Conservation (phyloP, 192 early-diverging fungal species). For the Phlyctochytrium planicorne region DNA sequence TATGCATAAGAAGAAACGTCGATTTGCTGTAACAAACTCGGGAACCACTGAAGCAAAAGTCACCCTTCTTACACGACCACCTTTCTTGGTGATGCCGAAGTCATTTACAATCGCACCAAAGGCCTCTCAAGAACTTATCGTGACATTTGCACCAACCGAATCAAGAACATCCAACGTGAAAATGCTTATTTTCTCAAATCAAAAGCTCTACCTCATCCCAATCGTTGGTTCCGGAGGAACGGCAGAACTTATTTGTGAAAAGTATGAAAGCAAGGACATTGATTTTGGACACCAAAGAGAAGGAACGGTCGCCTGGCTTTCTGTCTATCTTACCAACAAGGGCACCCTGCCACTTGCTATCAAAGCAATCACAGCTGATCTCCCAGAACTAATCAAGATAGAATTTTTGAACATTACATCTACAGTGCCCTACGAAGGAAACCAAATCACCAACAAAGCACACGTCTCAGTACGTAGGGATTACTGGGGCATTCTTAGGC, state of each 20-base stretch:
- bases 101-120: constrained; percentile 45
- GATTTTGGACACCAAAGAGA: constrained; percentile 56
- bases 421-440: constrained; percentile 49
- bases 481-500: constrained; percentile 53
- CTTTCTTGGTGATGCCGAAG: constrained; percentile 49
- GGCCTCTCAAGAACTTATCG: constrained; percentile 39
- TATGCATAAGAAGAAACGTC: constrained; percentile 31
- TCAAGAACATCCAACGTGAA: constrained; percentile 35
- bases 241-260: constrained; percentile 56
- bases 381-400: constrained; percentile 46
- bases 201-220: constrained; percentile 49
- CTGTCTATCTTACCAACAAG: constrained; percentile 54
- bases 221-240: constrained; percentile 49
- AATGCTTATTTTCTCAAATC: constrained; percentile 56
- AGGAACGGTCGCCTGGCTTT: constrained; percentile 52
- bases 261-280: constrained; percentile 53
- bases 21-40: constrained; percentile 49
- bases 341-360: constrained; percentile 57
- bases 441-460: constrained; percentile 21
- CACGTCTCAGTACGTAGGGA: constrained; percentile 40
- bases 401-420: constrained; percentile 50
- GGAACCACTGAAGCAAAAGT: constrained; percentile 49
- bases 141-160: constrained; percentile 54
- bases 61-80: constrained; percentile 43
- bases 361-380: constrained; percentile 42